phyloP scores from a whole-genome alignment of 768 basidiomycete genomes.

The Rhizopogon vinicolor region DNA sequence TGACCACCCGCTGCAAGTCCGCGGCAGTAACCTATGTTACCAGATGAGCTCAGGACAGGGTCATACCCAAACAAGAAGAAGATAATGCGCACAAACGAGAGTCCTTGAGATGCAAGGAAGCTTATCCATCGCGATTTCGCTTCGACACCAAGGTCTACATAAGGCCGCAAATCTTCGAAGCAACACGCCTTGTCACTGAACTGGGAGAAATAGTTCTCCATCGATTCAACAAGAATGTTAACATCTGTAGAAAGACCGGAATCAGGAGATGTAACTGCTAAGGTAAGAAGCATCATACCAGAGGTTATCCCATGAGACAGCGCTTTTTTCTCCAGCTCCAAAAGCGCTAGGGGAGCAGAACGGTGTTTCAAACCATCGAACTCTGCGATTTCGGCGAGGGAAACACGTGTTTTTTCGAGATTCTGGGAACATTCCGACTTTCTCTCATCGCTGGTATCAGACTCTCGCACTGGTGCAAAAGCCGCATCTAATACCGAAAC shows the following conservation, averaged over 20 bases:
- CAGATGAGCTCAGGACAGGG: not conserved
- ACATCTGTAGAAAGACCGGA: slow-evolving; percentile 32
- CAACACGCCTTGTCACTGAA: slow-evolving; percentile 84
- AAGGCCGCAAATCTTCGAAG: slow-evolving; percentile 79
- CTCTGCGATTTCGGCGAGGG: slow-evolving; percentile 55
- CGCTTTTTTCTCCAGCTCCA: slow-evolving; percentile 71
- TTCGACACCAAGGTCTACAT: slow-evolving; percentile 46
- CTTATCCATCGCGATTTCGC: slow-evolving; percentile 47
- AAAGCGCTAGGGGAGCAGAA: slow-evolving; percentile 63
- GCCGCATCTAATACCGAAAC: slow-evolving; percentile 67
- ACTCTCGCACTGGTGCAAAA: slow-evolving; percentile 38
- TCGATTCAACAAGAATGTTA: slow-evolving; percentile 37
- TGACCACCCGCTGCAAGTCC: slow-evolving; percentile 67
- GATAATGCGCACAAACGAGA: slow-evolving; percentile 41
- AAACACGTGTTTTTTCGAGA: slow-evolving; percentile 38
- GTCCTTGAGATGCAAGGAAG: slow-evolving; percentile 45
- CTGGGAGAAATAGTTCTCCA: slow-evolving; percentile 64
- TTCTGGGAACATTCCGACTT: slow-evolving; percentile 34
- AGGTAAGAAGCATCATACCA: slow-evolving; percentile 30
- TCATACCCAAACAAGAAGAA: not conserved
- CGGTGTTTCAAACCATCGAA: slow-evolving; percentile 71
- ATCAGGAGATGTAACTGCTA: not conserved
- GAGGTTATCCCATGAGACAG: slow-evolving; percentile 41
- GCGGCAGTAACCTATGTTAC: slow-evolving; percentile 39
- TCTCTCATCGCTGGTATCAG: slow-evolving; percentile 28